Evolutionary conservation across 192 early-diverging fungal genomes (phyloP), one percentile per base, ranked within the genome.

Genomic region (Linnemannia schmuckeri): DNA sequence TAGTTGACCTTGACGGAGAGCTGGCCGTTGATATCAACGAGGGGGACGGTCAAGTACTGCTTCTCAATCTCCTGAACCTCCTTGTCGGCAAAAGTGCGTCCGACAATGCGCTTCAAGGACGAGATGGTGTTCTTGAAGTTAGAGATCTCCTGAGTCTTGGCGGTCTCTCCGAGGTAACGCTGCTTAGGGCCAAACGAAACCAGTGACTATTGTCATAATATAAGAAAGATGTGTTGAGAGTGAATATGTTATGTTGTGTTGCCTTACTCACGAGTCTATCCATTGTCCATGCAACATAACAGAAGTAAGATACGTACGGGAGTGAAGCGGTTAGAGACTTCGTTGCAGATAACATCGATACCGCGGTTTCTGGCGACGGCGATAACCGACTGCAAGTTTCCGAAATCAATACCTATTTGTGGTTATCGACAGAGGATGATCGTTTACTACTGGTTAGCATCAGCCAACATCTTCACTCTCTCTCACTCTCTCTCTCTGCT

Each of bases 321-420:
- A 24, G 98, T 99, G 54, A 96, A 94, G 78, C 98, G 93, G 93
- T 98, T 98, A 52, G 97, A 98, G 57, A 97, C 97, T 92, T 99
- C 98, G 89, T 99, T 99, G 79, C 92, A 92, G 82, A 99, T 96
- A 75, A 99, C 96, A 88, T 99, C 98, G 90, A 99, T 98, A 89
- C 98, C 98, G 80, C 97, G 95, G 92, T 99, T 99, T 89, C 98
- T 92, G 55, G 97, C 98, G 54, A 99, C 97, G 74, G 98, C 97
- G 81, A 99, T 97, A 82, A 98, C 96, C 87, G 97, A 96, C 89
- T 97, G 95, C 83, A 99, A 93, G 89, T 96, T 98, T 83, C 98
- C 98, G 89, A 99, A 95, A 92, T 99, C 98, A 90, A 99, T 95
- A 87, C 98, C 98, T 89, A 97, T 88, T 37, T 37, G 37, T 69